Base-by-base conservation (phyloP, 306 rosid species). In the Sphenostylis stenocarpa region DNA sequence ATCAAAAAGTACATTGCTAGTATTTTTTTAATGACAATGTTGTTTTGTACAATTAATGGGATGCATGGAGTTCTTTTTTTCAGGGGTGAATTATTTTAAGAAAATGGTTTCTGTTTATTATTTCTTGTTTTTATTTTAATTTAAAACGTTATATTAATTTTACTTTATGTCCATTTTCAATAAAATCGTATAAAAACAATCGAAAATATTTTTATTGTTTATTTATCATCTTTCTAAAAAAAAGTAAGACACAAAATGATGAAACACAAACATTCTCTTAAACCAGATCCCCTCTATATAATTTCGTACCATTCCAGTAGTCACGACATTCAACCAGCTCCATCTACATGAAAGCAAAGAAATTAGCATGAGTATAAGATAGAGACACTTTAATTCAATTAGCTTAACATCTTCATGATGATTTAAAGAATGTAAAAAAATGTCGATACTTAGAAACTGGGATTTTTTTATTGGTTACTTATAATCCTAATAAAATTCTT, bases 241-340 rank as follows among this genome's bases (percentile, higher is more conserved):
- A 3, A 29, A 15, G 6, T 26, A 2, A 26, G 8, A 13, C 4
- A 26, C 10, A 26, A 24, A 57, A 13, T 57, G 10, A 6, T 14
- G n/a, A 58, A 58, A 5, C 11, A 26, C 12, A 57, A 58, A 26
- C 2, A 13, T 57, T 55, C 23, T 23, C 58, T 60, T 12, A 14
- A 58, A 58, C 5, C 6, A 28, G 15, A 58, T 12, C 4, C 8
- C 7, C 7, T 23, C 3, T 24, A 4, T 4, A 14, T 24, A 2
- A 61, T 17, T 55, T 83, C 85, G 77, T 81, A 90, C 93, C 91
- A 14, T 90, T 90, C 93, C 93, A 85, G 77, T 83, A 87, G 73
- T 88, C 76, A 41, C 29, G 11, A 48, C 19, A 80, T 13, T 77
- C 91, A 62, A 88, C 16, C 31, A 86, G 78, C 52, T 85, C 84